Conservation (phyloP, 176 grass and related monocot genomes). For the sorghum (Sorghum bicolor) region Sorghum_bicolor_NCBIv3 NC_012875.2:52153001-52153500, state of each 20-base stretch:
- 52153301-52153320: background rate
- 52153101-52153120: background rate
- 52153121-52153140: background rate
- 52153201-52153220: background rate
- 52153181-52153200: background rate
- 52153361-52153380: background rate
- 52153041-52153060: too few species aligned
- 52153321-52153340: background rate
- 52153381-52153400: too few species aligned
- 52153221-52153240: background rate
- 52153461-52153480: background rate
- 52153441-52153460: background rate
- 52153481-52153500: background rate
- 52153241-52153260: background rate
- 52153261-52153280: background rate
- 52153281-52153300: background rate
- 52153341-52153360: background rate
- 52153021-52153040: too few species aligned
- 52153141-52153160: slow-evolving; percentile 9
- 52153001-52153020: too few species aligned
- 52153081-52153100: too few species aligned
- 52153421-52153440: too few species aligned
- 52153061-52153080: too few species aligned
- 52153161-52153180: background rate
- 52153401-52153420: background rate